Evolutionary conservation across 2,329 filamentous ascomycete species (phyloP).

Genomic region (Alternaria tenuissima): DNA sequence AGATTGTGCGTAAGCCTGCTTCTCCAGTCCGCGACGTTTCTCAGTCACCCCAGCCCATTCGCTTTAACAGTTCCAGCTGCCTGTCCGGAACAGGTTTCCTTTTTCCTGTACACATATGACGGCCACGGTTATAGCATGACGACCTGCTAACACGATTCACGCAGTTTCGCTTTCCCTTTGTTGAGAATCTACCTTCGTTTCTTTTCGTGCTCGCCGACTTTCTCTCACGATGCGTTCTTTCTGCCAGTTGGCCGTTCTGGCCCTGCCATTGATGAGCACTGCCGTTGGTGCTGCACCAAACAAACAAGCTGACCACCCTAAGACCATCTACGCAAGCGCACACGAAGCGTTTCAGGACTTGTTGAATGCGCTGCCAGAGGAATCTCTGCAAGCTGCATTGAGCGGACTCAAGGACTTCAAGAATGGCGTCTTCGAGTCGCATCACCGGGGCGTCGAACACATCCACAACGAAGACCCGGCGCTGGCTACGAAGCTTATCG

Average conservation of each 20-base stretch:
- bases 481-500: slow-evolving; percentile 69
- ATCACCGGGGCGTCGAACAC: slow-evolving; percentile 69
- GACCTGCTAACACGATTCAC: slow-evolving; percentile 29
- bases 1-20: slow-evolving; percentile 22
- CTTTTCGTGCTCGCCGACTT: not conserved
- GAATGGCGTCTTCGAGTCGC: slow-evolving; percentile 73
- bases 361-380: slow-evolving; percentile 64
- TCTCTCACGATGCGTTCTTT: slow-evolving; percentile 43
- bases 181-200: slow-evolving; percentile 14
- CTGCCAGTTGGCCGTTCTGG: slow-evolving; percentile 38
- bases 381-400: slow-evolving; percentile 71
- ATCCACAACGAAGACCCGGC: slow-evolving; percentile 68
- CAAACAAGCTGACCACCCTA: slow-evolving; percentile 19
- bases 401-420: slow-evolving; percentile 70
- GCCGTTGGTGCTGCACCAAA: slow-evolving; percentile 33
- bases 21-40: slow-evolving; percentile 9
- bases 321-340: slow-evolving; percentile 42
- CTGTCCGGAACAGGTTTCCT: slow-evolving; percentile 9
- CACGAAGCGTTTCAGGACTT: slow-evolving; percentile 62
- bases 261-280: slow-evolving; percentile 40
- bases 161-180: slow-evolving; percentile 22
- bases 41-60: slow-evolving; percentile 6
- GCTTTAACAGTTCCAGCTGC: slow-evolving; percentile 2
- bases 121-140: slow-evolving; percentile 13
- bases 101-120: slow-evolving; percentile 12